Base-by-base conservation (phyloP, 1,284 basidiomycete species). In the Apiotrichum gamsii region DNA sequence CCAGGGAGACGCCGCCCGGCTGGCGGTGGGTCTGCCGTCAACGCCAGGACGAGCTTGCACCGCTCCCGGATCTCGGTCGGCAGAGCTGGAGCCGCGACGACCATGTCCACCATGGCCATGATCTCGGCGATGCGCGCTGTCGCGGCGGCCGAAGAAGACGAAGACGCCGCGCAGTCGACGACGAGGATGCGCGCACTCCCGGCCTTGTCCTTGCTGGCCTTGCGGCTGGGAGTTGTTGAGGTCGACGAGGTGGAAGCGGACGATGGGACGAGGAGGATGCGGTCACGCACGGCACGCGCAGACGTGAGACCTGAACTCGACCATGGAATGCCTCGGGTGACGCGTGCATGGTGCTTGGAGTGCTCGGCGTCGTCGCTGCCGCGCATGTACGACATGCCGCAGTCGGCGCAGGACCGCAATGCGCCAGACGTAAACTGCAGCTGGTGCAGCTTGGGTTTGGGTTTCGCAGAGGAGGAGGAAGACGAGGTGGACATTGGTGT, bases 321-420 rank as follows among this genome's bases (percentile, higher is more conserved):
- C 73, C 74, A 76, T 3, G 67, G 52, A 21, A 72, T 65, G 0
- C 74, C 73, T 8, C 67, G 54, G 2, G 67, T 58, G 4, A 73
- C 70, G 18, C 67, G 52, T 11, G 62, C 60, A 51, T 75, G 74
- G 51, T 75, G 74, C 20, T 58, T 56, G 2, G 49, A 52, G 46
- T 76, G 75, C 11, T 70, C 41, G 1, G 45, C 45, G 14, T 75
- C 74, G 10, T 72, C 63, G 0, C 67, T 67, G n/a, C 74, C 69
- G 15, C 68, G 62, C 13, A 72, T 59, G 53, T 72, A 76, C 4
- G 72, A 70, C 67, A 76, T 72, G 5, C 55, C 53, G 51, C 75
- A 76, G 19, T 64, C 60, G 5, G 52, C 29, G 57, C 75, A 76
- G 1, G 67, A 65, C 20, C 66, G 47, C 13, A 61, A 41, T 0